Conservation (phyloP, 2,329 filamentous ascomycete genomes). For the Neodidymelliopsis sp. region DNA sequence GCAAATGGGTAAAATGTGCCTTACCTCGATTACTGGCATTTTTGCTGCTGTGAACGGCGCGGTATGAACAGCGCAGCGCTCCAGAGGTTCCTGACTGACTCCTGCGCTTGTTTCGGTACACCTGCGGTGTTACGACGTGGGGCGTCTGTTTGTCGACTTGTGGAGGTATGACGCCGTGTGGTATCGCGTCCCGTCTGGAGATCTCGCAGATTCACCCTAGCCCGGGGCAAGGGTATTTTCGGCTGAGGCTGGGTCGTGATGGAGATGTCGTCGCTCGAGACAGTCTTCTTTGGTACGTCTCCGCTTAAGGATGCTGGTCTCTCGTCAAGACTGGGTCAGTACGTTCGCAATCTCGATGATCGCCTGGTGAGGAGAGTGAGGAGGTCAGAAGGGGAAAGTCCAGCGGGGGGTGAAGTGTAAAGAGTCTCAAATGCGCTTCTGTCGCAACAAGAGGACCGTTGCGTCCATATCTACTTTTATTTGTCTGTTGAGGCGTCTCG, state of each 20-base stretch:
- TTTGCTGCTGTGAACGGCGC: slow-evolving; percentile 30
- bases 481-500: slow-evolving; percentile 18
- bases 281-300: slow-evolving; percentile 1
- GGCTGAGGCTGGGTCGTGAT: slow-evolving; percentile 8
- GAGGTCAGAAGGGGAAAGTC: not conserved
- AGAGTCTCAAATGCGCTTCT: not conserved
- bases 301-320: not conserved
- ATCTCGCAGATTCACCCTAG: slow-evolving; percentile 30
- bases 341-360: not conserved
- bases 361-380: not conserved
- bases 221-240: slow-evolving; percentile 28
- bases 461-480: slow-evolving; percentile 14
- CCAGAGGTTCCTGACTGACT: slow-evolving; percentile 11
- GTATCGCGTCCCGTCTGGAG: slow-evolving; percentile 31
- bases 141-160: slow-evolving; percentile 19
- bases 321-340: slow-evolving; percentile 2
- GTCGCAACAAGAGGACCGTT: not conserved
- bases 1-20: slow-evolving; percentile 15
- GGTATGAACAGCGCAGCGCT: slow-evolving; percentile 16
- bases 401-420: not conserved
- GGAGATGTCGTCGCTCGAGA: slow-evolving; percentile 6
- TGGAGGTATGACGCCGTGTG: slow-evolving; percentile 37
- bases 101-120: slow-evolving; percentile 9
- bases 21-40: slow-evolving; percentile 48
- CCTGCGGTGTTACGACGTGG: slow-evolving; percentile 28